These are phyloP conservation scores for Primulina tabacum DNA, from an alignment of 257 asterid species.

Conservation along the genomic window DNA sequence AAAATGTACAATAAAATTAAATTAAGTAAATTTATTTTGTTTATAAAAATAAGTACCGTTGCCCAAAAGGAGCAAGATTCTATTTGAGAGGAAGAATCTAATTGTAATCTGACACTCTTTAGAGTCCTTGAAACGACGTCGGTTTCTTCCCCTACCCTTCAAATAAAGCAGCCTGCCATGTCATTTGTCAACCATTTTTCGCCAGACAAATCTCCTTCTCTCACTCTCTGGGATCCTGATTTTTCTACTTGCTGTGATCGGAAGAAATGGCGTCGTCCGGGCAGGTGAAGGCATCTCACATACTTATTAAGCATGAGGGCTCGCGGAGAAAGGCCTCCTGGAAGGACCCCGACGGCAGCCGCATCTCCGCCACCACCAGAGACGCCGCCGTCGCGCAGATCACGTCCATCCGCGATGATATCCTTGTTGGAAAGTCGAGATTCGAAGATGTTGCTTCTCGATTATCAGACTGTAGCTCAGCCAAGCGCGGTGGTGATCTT, in stretches of 20 bases:
- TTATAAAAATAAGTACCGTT: no score
- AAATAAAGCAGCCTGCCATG: no score
- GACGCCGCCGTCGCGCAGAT: conserved; percentile 72
- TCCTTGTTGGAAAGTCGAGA: conserved; percentile 61
- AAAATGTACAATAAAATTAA: no score
- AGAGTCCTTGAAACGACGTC: background rate
- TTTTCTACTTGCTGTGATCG: background rate
- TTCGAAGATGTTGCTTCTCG: conserved; percentile 72
- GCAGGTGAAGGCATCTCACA: conserved; percentile 83
- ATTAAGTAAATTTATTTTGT: no score
- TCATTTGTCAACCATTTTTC: no score
- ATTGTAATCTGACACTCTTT: no score
- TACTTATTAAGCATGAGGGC: conserved; percentile 86
- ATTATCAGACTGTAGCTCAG: conserved; percentile 85
- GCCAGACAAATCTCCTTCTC: background rate
- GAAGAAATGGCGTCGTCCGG: conserved; percentile 40
- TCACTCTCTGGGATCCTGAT: background rate
- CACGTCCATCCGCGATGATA: conserved; percentile 56
- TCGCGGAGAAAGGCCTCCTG: conserved; percentile 88
- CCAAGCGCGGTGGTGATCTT: conserved; percentile 91
- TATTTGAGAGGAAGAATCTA: no score
- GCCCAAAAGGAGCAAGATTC: no score
- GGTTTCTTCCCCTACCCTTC: background rate
- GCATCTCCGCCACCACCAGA: conserved; percentile 68
- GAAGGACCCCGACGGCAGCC: conserved; percentile 85